Percentiles rank a stretch among this genome's conserved stretches.
Evolutionary conservation across 2,329 filamentous ascomycete species (phyloP).

Genomic region (Pseudogymnoascus sp.): DNA sequence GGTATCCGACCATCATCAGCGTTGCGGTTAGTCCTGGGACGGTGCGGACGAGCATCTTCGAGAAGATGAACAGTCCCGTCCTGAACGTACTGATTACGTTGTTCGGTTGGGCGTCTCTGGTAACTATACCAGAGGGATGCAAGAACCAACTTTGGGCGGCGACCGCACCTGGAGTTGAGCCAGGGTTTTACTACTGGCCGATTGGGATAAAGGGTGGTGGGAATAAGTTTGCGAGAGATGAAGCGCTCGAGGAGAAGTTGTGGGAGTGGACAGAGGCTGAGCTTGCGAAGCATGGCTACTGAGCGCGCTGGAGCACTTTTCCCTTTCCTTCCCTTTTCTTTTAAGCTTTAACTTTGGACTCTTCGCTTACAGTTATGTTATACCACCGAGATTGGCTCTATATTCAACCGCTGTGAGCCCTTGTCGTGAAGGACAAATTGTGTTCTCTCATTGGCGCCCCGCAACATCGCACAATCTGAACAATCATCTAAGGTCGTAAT

Average conservation of each 20-base stretch:
- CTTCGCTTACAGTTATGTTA: not conserved
- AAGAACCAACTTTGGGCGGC: constrained; percentile 39
- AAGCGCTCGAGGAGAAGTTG: constrained; percentile 23
- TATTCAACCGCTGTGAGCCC: not conserved
- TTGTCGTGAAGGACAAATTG: not conserved
- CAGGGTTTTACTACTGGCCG: constrained; percentile 31
- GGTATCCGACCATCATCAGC: constrained; percentile 28
- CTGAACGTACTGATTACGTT: not conserved
- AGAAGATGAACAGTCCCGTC: not conserved
- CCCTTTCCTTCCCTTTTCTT: not conserved
- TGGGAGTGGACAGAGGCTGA: constrained; percentile 28
- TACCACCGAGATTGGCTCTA: not conserved
- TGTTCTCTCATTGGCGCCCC: no score
- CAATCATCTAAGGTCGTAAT: not conserved
- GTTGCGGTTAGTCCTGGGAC: constrained; percentile 37
- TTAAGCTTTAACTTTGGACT: not conserved
- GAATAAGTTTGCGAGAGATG: constrained; percentile 16
- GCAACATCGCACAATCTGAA: not conserved
- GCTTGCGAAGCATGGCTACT: constrained; percentile 15
- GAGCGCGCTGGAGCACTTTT: not conserved
- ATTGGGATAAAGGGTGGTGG: constrained; percentile 24
- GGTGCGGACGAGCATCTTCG: constrained; percentile 18
- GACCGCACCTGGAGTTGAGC: constrained; percentile 28
- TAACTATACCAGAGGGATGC: constrained; percentile 24
- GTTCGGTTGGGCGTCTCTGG: not conserved